Conservation (phyloP, 306 rosid species). For the Sicyos baderoa region DNA sequence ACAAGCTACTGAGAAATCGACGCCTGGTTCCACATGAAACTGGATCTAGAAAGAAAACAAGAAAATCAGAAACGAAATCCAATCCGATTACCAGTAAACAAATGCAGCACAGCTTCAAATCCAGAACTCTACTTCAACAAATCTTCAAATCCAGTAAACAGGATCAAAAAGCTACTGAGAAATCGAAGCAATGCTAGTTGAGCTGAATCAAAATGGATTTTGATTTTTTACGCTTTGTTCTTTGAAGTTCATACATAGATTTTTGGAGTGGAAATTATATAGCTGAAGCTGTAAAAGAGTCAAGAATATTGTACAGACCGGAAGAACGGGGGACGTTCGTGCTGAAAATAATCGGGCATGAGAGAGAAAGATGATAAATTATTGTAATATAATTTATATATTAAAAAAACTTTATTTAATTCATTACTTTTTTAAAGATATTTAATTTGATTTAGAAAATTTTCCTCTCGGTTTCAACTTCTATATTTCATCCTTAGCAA, state of each 20-base stretch:
- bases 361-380: neutral
- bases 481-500: no score
- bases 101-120: neutral
- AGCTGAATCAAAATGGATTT: neutral
- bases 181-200: neutral
- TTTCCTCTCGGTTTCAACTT: no score
- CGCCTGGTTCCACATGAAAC: slow-evolving; percentile 58
- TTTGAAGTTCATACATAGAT: neutral
- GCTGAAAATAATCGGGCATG: neutral
- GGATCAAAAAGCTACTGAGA: neutral
- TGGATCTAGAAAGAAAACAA: slow-evolving; percentile 10
- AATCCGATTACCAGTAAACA: neutral
- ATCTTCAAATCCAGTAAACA: no score
- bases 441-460: no score
- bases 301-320: no score
- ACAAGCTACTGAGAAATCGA: no score
- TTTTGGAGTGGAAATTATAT: neutral
- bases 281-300: no score
- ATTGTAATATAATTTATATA: neutral
- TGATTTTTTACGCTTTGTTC: neutral
- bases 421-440: no score
- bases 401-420: no score
- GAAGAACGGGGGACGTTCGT: no score
- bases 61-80: neutral
- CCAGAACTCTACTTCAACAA: neutral